Conservation (phyloP, 2,329 filamentous ascomycete species). For the Phyllosticta paracitricarpa region DNA sequence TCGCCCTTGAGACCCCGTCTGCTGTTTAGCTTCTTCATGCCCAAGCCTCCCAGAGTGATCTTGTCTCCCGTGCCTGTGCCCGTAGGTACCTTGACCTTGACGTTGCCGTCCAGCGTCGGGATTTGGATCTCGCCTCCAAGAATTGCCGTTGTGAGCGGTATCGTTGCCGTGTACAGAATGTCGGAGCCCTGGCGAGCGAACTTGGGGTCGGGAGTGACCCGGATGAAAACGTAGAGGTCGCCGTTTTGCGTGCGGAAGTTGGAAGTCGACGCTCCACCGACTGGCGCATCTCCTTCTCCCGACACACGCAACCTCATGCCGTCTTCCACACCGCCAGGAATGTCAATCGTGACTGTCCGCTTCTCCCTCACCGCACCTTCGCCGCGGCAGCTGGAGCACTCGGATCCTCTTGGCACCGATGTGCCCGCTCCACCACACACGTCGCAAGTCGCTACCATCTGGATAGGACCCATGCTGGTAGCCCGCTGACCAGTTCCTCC, state of each 20-base stretch:
- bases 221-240: conserved; percentile 84
- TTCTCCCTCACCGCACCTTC: conserved; percentile 75
- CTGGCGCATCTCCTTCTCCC: conserved; percentile 78
- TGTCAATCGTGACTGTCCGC: conserved; percentile 79
- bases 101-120: conserved; percentile 81
- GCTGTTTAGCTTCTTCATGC: conserved; percentile 72
- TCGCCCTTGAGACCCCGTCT: conserved; percentile 65
- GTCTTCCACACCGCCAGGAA: conserved; percentile 91
- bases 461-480: conserved; percentile 88
- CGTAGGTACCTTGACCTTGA: conserved; percentile 82
- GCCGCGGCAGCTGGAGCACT: conserved; percentile 71
- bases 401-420: conserved; percentile 65
- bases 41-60: conserved; percentile 80
- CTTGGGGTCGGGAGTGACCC: conserved; percentile 79
- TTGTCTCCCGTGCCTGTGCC: conserved; percentile 89
- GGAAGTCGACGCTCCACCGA: conserved; percentile 59
- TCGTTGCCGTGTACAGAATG: conserved; percentile 81
- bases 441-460: conserved; percentile 85
- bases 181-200: conserved; percentile 84
- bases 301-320: conserved; percentile 83
- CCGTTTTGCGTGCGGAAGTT: conserved; percentile 60
- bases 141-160: conserved; percentile 86
- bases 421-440: conserved; percentile 71
- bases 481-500: conserved; percentile 79
- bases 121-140: conserved; percentile 84